These are phyloP conservation scores for Quercus tomentella DNA, from an alignment of 331 rosid genomes.

Conservation along the genomic window DNA sequence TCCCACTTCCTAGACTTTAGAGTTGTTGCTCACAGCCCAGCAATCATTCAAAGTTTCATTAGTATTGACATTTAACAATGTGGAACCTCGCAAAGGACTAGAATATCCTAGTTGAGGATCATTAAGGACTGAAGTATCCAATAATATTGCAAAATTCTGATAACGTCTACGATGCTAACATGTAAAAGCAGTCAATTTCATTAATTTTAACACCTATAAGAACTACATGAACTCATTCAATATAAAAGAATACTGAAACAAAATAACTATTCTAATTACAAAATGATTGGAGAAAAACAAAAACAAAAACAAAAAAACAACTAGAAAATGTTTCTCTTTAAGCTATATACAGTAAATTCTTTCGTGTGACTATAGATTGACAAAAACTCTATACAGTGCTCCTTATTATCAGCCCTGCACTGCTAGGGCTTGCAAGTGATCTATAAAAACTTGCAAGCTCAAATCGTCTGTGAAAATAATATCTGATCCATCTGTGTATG, in stretches of 20 bases:
- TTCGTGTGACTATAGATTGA: not conserved
- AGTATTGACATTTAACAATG: too few relatives aligned
- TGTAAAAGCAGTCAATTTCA: too few relatives aligned
- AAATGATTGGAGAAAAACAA: not conserved
- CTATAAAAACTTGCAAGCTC: conserved; percentile 88
- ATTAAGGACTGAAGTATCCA: too few relatives aligned
- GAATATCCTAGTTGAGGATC: too few relatives aligned
- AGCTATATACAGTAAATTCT: conserved; percentile 11
- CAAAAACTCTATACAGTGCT: conserved; percentile 2
- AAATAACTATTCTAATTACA: not conserved
- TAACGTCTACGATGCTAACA: too few relatives aligned
- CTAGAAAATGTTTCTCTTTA: not conserved
- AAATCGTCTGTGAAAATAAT: conserved; percentile 81
- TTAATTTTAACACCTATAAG: too few relatives aligned
- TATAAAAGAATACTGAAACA: not conserved
- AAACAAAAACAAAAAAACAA: not conserved
- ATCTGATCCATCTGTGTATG: conserved; percentile 73
- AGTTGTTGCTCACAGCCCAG: too few relatives aligned
- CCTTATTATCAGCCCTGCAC: conserved; percentile 65
- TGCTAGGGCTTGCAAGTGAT: conserved; percentile 81
- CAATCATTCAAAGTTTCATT: too few relatives aligned
- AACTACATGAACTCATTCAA: too few relatives aligned
- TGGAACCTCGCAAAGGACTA: too few relatives aligned
- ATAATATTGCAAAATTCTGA: too few relatives aligned
- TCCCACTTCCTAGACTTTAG: too few relatives aligned